phyloP scores from a whole-genome alignment of 345 rosid genomes.

The Cardamine chenopodiifolia region DNA sequence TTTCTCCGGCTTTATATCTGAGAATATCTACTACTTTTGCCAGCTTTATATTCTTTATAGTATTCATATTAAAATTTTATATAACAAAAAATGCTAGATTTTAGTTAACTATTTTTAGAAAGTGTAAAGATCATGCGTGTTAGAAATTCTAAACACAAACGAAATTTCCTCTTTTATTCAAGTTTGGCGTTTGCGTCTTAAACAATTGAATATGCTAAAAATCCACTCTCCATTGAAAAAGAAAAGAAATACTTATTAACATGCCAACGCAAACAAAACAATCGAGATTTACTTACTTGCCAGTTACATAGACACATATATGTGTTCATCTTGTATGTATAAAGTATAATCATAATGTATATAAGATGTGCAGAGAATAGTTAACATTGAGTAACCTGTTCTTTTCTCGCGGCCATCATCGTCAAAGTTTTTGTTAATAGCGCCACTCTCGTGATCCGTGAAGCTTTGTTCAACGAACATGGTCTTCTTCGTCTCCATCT shows the following conservation, averaged over 20 bases:
- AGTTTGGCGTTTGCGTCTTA: not conserved
- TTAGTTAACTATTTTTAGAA: not conserved
- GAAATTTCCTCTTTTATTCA: not conserved
- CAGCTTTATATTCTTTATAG: too few species aligned
- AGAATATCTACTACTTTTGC: too few species aligned
- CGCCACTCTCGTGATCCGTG: constrained; percentile 40
- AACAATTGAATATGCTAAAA: not conserved
- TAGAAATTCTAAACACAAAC: not conserved
- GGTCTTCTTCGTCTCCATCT: constrained; percentile 47
- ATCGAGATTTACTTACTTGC: not conserved
- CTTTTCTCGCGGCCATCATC: constrained; percentile 75
- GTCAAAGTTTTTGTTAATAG: constrained; percentile 53
- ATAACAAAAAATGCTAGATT: too few species aligned
- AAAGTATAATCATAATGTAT: not conserved
- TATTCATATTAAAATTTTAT: too few species aligned
- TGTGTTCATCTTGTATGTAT: constrained; percentile 6
- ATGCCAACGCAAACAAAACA: not conserved
- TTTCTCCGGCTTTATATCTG: too few species aligned
- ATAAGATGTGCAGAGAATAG: not conserved
- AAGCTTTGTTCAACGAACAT: constrained; percentile 50
- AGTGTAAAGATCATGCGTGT: not conserved
- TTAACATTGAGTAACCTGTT: constrained; percentile 50
- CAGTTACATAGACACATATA: not conserved
- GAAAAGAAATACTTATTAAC: not conserved
- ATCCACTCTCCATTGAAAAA: not conserved